phyloP scores from a whole-genome alignment of 768 basidiomycete species.

The Lepiota brunneoincarnata region DNA sequence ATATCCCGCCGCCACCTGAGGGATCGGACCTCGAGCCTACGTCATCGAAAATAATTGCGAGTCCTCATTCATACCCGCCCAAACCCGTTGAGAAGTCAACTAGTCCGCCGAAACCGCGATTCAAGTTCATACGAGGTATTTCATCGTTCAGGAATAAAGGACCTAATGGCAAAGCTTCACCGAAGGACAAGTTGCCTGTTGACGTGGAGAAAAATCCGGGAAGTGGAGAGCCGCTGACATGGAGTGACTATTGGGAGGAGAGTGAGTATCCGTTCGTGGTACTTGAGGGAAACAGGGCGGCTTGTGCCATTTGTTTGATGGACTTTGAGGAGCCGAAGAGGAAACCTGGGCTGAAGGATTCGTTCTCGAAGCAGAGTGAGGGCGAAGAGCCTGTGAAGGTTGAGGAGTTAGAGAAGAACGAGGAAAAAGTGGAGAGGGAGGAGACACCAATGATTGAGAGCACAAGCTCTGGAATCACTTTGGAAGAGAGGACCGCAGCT shows the following conservation, averaged over 20 bases:
- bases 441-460: not conserved
- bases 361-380: not conserved
- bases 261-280: slow-evolving; percentile 79
- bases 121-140: slow-evolving; percentile 45
- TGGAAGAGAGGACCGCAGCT: slow-evolving; percentile 13
- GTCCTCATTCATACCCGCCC: slow-evolving; percentile 64
- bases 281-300: slow-evolving; percentile 78
- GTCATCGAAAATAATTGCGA: slow-evolving; percentile 40
- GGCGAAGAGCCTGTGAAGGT: not conserved
- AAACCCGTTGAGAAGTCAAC: slow-evolving; percentile 28
- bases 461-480: slow-evolving; percentile 1
- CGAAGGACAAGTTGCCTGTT: slow-evolving; percentile 3
- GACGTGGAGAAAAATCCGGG: slow-evolving; percentile 11
- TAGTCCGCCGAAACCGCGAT: slow-evolving; percentile 40
- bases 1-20: slow-evolving; percentile 78
- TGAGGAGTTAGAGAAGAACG: not conserved
- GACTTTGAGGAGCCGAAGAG: slow-evolving; percentile 76
- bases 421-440: not conserved
- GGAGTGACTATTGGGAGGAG: slow-evolving; percentile 80
- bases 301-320: slow-evolving; percentile 81
- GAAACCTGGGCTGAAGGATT: slow-evolving; percentile 15
- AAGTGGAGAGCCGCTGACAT: slow-evolving; percentile 40
- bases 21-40: slow-evolving; percentile 29
- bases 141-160: slow-evolving; percentile 21
- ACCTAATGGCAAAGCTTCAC: not conserved